Evolutionary conservation across 2,329 filamentous ascomycete genomes (phyloP), one percentile per base, ranked within the genome.

Genomic region (Aspergillus floridensis): DNA sequence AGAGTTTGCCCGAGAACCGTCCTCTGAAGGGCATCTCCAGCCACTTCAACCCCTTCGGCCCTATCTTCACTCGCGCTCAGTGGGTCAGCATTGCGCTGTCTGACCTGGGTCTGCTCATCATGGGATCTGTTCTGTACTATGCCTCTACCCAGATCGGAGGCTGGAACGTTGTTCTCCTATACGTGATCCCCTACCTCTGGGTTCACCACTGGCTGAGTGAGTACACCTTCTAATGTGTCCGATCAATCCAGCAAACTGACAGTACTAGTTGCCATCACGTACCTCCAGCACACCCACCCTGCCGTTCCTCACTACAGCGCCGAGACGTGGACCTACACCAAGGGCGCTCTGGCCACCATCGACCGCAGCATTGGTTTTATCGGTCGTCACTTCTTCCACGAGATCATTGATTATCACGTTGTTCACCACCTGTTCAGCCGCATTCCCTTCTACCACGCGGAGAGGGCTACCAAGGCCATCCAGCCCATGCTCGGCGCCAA

Each of bases 281-380:
- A 89, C 75, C 86, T 91, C 21, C 88, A 91, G 75, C 88, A 91
- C 80, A 88, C 86, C 57, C 85, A 89, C 70, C 77, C 72, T 2
- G 70, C 75, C 3, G 77, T 87, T 52, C 82, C 82, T 19, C 83
- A 88, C 73, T 88, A 86, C 70, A 80, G 83, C 26, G 80, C 81
- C 48, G 79, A 82, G 19, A 77, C 78, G 57, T 88, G 86, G 86
- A 85, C 82, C 22, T 88, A 84, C 66, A 81, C 84, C 61, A 83
- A 84, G 66, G 86, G 86, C 26, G 85, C 86, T 2, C 76, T 85
- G 14, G 82, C 84, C 38, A 88, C 86, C 3, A 80, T 89, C 29
- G 86, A 89, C 72, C 83, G 86, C 49, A 83, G 86, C 59, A 84
- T 87, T 62, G 86, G 86, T 48, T 87, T 85, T 70, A 81, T 88